phyloP scores from a whole-genome alignment of 257 asterid species.

The Solanum habrochaites region DNA sequence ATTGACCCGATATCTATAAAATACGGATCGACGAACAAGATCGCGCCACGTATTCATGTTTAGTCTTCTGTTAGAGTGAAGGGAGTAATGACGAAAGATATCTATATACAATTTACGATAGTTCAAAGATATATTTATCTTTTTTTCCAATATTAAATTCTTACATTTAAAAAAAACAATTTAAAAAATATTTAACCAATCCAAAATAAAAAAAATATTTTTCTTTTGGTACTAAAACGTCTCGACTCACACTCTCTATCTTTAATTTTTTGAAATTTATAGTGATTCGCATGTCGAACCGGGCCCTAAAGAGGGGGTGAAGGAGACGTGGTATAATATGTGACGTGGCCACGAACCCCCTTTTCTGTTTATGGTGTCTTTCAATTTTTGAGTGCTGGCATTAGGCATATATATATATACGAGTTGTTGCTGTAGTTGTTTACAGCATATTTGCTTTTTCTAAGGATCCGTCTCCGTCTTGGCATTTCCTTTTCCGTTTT shows the following conservation, averaged over 20 bases:
- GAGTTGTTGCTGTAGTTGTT: background rate
- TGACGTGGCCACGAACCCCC: background rate
- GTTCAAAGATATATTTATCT: too few relatives aligned
- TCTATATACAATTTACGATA: too few relatives aligned
- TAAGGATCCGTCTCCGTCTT: background rate
- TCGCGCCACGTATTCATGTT: too few relatives aligned
- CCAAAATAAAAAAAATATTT: too few relatives aligned
- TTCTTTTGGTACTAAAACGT: too few relatives aligned
- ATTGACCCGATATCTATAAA: too few relatives aligned
- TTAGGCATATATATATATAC: background rate
- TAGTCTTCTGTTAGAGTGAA: too few relatives aligned
- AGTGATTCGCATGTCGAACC: background rate
- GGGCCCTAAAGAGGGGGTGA: background rate
- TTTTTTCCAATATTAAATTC: too few relatives aligned
- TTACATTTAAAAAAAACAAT: too few relatives aligned
- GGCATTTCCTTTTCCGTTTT: background rate
- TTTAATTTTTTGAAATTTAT: too few relatives aligned
- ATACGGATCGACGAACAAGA: too few relatives aligned
- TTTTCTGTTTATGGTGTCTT: background rate
- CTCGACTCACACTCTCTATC: background rate
- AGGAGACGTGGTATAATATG: background rate
- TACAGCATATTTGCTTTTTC: background rate
- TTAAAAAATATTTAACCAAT: too few relatives aligned
- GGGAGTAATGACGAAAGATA: accelerated
- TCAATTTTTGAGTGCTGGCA: background rate